Conservation (phyloP, 2,329 filamentous ascomycete genomes). For the Paramyrothecium roridum region DNA sequence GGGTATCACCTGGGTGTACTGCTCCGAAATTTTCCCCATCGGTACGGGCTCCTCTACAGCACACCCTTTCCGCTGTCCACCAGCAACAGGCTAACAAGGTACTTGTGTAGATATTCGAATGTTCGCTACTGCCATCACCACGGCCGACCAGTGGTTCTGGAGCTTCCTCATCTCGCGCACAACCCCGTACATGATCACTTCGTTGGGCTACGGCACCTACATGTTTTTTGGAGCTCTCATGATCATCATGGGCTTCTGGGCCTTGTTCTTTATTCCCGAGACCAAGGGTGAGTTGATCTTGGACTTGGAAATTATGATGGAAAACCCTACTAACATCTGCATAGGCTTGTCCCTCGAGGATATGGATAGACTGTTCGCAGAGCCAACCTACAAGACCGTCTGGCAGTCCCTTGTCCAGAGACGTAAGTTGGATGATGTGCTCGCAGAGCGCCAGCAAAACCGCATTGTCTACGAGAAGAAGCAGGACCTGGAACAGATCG, state of each 20-base stretch:
- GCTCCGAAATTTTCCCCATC: constrained; percentile 39
- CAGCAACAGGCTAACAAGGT: too few relatives aligned
- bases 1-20: constrained; percentile 35
- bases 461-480: not conserved
- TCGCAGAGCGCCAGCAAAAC: not conserved
- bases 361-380: constrained; percentile 35
- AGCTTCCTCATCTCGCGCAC: constrained; percentile 36
- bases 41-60: not conserved
- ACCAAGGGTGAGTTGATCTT: constrained; percentile 40
- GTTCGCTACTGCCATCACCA: constrained; percentile 29
- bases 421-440: not conserved
- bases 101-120: constrained; percentile 26
- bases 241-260: constrained; percentile 41
- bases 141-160: constrained; percentile 33
- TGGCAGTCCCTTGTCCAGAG: constrained; percentile 11
- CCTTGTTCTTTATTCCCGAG: constrained; percentile 48
- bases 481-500: not conserved
- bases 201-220: constrained; percentile 46
- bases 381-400: constrained; percentile 26
- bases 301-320: not conserved
- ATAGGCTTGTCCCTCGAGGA: constrained; percentile 41
- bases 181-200: constrained; percentile 37
- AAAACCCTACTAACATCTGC: not conserved
- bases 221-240: constrained; percentile 48
- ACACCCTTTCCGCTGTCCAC: too few relatives aligned